phyloP scores from a whole-genome alignment of 139 green algal species.

The Chlamydomonas urium region DNA sequence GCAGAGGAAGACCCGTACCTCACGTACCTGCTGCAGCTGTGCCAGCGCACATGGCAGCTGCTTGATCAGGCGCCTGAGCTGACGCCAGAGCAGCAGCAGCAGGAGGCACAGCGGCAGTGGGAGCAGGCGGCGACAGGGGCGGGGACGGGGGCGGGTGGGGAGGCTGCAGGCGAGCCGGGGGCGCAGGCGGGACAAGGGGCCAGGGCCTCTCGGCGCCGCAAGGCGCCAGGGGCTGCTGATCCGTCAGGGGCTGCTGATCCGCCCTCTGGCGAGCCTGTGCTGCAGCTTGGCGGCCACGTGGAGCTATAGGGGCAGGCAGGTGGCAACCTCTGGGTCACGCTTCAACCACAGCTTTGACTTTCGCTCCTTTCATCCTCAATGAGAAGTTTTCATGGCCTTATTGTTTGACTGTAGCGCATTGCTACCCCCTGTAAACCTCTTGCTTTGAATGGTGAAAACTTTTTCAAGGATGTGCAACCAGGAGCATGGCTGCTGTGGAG shows the following conservation, averaged over 20 bases:
- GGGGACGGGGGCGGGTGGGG: too few relatives aligned
- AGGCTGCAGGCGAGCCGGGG: neutral
- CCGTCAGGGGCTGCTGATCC: too few relatives aligned
- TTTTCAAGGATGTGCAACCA: neutral
- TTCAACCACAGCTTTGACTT: too few relatives aligned
- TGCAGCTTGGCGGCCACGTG: neutral
- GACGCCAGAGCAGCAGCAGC: neutral
- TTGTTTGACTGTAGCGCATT: neutral
- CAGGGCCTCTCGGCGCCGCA: too few relatives aligned
- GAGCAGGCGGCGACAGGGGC: too few relatives aligned
- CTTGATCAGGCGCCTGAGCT: neutral
- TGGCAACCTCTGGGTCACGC: too few relatives aligned
- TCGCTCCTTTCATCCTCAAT: too few relatives aligned
- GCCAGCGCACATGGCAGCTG: neutral
- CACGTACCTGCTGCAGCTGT: neutral
- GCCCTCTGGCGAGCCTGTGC: neutral
- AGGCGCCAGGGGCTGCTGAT: too few relatives aligned
- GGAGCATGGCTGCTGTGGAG: neutral
- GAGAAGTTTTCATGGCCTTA: neutral
- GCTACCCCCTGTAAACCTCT: too few relatives aligned
- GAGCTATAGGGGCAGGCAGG: too few relatives aligned
- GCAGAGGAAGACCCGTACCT: neutral
- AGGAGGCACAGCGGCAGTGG: neutral
- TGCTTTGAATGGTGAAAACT: too few relatives aligned
- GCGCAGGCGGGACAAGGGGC: neutral